Evolutionary conservation across 805 yeast species (phyloP), one percentile per base, ranked within the genome.

Genomic region (Lachancea fermentati): DNA sequence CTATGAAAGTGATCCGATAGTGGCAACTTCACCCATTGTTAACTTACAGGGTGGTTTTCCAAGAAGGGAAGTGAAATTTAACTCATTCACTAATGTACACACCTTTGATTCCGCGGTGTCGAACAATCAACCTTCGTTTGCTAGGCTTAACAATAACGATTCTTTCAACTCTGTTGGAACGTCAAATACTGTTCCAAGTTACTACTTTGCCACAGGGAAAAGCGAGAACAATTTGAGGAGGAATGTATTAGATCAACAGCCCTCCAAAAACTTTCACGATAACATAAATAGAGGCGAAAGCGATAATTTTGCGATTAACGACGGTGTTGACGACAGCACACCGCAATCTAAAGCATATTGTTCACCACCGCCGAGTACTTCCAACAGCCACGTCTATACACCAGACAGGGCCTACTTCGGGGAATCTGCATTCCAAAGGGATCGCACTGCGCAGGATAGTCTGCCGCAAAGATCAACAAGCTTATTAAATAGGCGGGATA

Each of bases 401-500:
- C 38, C 38, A 15, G 38, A 35, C 8, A 29, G 26, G 24, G 38
- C 38, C 5, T 39, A 39, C 16, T 39, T 39, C 34, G 34, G 38
- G 19, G 42, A 32, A 3, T 34, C 22, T 12, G 36, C 30, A 9
- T 14, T 12, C 17, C 5, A 30, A 14, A 22, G n/a, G 11, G 28
- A 26, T 5, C 8, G 14, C n/a, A 16, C 34, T 13, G 3, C 15
- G 29, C 6, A 22, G n/a, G 18, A 4, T 17, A 18, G 16, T 8
- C 13, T 14, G 13, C 18, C 26, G 16, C 7, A 19, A n/a, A 16
- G 53, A 26, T 34, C 39, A n/a, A 36, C 45, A 13, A 45, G 52
- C 37, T 31, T 51, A 26, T 33, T 43, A 37, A 45, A 45, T 14
- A 45, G 53, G 32, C 39, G 50, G 32, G 43, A 45, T 13, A 42